These are phyloP conservation scores for Sordaria brevicollis DNA, from an alignment of 495 filamentous ascomycete genomes.

Conservation along the genomic window DNA sequence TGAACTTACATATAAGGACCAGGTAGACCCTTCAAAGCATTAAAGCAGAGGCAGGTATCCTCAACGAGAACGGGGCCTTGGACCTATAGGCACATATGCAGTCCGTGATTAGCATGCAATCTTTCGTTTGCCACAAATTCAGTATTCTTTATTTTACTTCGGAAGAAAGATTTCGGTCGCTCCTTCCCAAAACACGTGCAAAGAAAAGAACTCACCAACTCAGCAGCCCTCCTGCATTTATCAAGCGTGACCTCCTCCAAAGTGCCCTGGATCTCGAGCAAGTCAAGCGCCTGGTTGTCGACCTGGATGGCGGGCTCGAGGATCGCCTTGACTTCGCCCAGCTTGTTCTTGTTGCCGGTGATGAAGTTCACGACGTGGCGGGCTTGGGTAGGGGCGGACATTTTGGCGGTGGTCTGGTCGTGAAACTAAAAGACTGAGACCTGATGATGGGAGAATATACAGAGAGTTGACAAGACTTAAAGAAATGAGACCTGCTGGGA, in stretches of 20 bases:
- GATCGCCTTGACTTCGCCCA: slow-evolving; percentile 78
- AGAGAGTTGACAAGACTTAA: too few relatives aligned
- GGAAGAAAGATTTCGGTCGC: too few relatives aligned
- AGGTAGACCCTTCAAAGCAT: slow-evolving; percentile 79
- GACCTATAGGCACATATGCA: slow-evolving; percentile 37
- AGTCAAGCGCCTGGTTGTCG: slow-evolving; percentile 61
- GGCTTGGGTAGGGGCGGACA: slow-evolving; percentile 8
- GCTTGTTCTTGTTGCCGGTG: slow-evolving; percentile 90
- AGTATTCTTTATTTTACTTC: too few relatives aligned
- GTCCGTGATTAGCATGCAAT: neutral
- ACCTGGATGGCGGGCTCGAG: slow-evolving; percentile 64
- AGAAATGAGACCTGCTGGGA: too few relatives aligned
- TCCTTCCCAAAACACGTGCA: too few relatives aligned
- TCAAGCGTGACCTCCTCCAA: slow-evolving; percentile 83
- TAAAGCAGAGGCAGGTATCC: slow-evolving; percentile 90
- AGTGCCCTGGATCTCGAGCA: slow-evolving; percentile 83
- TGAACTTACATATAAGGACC: slow-evolving; percentile 83
- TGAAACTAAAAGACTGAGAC: neutral
- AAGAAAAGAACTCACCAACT: slow-evolving; percentile 35
- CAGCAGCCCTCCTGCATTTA: slow-evolving; percentile 73
- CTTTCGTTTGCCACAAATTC: too few relatives aligned
- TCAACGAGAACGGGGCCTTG: slow-evolving; percentile 86
- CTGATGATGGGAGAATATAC: too few relatives aligned
- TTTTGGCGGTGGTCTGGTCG: slow-evolving; percentile 1
- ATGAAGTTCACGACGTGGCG: slow-evolving; percentile 69